Base-by-base conservation (phyloP, 139 green algal species). In the Asterochloris erici region DNA sequence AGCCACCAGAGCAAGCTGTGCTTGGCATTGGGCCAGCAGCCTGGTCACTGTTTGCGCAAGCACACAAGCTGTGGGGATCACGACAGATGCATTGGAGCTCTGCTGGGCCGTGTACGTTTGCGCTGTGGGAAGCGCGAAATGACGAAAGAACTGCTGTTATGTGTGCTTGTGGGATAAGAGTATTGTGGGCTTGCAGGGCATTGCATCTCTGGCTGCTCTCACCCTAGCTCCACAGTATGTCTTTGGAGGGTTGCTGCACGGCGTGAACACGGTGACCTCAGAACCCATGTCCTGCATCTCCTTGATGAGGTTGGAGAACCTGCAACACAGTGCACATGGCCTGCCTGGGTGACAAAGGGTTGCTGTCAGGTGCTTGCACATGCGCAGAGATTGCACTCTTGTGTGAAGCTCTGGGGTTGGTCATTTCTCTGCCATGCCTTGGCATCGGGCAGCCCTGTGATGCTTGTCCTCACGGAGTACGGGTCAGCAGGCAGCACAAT, bases 291-390 rank as follows among this genome's bases (percentile, higher is more conserved):
- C 90, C 15, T 86, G 69, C 71, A 98, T 85, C 71, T 90, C 91
- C 62, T 90, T 90, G 80, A 98, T 98, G 26, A 98, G 89, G 60
- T 93, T 95, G 24, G 91, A 86, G 84, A 98, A 98, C 0, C 96
- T 97, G 90, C 38, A 54, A 6, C 38, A 54, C 38, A 54, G 38
- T 54, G 6, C 38, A 6, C 38, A 54, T 96, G 96, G 73, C 95
- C 95, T 60, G 74, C 68, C 68, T 74, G 24, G 12, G n/a, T 14
- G 24, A n/a, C 14, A 74, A n/a, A 10, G 12, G 23, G 14, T 24
- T 29, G 12, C 68, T 29, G 14, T 23, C 11, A n/a, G 11, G 73
- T 0, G 27, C 0, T n/a, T 68, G 74, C 0, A 79, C 74, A 12
- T 23, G 29, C 0, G 23, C 12, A 27, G 38, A 21, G 64, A 28